These are phyloP conservation scores for Fusarium solani-melongenae DNA, from an alignment of 2,329 filamentous ascomycete genomes.

Conservation along the genomic window DNA sequence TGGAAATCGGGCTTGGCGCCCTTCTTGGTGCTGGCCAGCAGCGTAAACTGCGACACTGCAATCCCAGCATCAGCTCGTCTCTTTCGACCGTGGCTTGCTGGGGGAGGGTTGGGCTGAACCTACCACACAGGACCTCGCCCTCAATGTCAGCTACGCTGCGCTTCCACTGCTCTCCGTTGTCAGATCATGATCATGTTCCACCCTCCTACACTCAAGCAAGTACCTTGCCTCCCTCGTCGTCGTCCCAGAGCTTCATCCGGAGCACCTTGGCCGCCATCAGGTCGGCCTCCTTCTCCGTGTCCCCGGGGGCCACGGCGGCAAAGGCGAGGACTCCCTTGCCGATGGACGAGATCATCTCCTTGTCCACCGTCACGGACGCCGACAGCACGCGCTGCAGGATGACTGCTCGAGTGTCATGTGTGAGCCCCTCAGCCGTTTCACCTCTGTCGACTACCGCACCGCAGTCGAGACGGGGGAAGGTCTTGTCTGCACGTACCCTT, in stretches of 20 bases:
- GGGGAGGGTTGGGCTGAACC: not conserved
- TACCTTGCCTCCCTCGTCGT: slow-evolving; percentile 76
- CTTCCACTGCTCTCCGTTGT: slow-evolving; percentile 77
- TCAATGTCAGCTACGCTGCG: slow-evolving; percentile 86
- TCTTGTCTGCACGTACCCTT: slow-evolving; percentile 34
- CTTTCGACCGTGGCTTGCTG: not conserved
- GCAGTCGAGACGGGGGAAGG: not conserved
- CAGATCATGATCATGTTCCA: slow-evolving; percentile 40
- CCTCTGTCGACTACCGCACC: not conserved
- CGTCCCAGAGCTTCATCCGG: slow-evolving; percentile 93
- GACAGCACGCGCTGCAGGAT: slow-evolving; percentile 94
- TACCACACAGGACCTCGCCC: slow-evolving; percentile 95
- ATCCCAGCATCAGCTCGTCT: slow-evolving; percentile 3
- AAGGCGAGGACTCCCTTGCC: slow-evolving; percentile 91
- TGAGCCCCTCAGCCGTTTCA: slow-evolving; percentile 18
- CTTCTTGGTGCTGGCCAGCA: slow-evolving; percentile 93
- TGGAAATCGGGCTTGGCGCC: slow-evolving; percentile 97
- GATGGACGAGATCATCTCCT: slow-evolving; percentile 89
- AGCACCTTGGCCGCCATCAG: slow-evolving; percentile 85
- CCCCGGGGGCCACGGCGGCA: slow-evolving; percentile 89
- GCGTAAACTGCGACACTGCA: slow-evolving; percentile 94
- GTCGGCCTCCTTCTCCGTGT: slow-evolving; percentile 89
- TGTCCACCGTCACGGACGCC: slow-evolving; percentile 94
- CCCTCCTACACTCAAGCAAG: not conserved
- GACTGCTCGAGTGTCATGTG: slow-evolving; percentile 61